Evolutionary conservation across 2,329 filamentous ascomycete genomes (phyloP), one percentile per base, ranked within the genome.

Genomic region (Biscogniauxia marginata): DNA sequence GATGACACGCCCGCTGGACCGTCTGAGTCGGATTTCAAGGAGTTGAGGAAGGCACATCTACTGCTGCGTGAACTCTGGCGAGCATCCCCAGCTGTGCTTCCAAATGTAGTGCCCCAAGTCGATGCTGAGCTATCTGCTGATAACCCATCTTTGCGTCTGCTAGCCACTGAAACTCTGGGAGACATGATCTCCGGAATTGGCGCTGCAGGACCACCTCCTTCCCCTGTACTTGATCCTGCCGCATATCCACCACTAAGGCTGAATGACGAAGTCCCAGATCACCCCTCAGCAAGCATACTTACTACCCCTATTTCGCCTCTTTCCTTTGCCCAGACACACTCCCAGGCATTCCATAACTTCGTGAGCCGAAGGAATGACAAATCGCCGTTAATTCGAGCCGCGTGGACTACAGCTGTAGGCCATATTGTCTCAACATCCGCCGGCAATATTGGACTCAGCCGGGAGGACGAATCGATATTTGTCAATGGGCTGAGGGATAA

Each of bases 111-210:
- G 52, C 93, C 93, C 3, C 93, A 97, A 72, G 80, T 99, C 43
- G 93, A 98, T 69, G 90, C 91, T 30, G 95, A 99, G 75, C 78
- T 99, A 52, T 89, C 88, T 3, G 92, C 93, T 0, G 95, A 99
- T 69, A 96, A 96, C 58, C 81, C 93, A 3, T 87, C 95, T 64
- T 78, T 99, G 54, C 89, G 95, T 52, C 83, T 91, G 57, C 82
- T 99, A 55, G 93, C 93, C 2, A 96, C 93, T 0, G 91, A 98
- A 73, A 96, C 95, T 0, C 84, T 99, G 43, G 95, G 96, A 52
- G 93, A 98, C 69, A 93, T 99, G 80, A 89, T 96, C 22, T 88
- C 93, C 44, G 93, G 93, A 5, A 96, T 98, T 70, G 93, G 93
- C 50, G 90, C 93, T 58, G 91, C 93, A 59, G 93, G 93, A 0